phyloP scores from a whole-genome alignment of 805 yeast genomes.

The Yarrowia sp. region DNA sequence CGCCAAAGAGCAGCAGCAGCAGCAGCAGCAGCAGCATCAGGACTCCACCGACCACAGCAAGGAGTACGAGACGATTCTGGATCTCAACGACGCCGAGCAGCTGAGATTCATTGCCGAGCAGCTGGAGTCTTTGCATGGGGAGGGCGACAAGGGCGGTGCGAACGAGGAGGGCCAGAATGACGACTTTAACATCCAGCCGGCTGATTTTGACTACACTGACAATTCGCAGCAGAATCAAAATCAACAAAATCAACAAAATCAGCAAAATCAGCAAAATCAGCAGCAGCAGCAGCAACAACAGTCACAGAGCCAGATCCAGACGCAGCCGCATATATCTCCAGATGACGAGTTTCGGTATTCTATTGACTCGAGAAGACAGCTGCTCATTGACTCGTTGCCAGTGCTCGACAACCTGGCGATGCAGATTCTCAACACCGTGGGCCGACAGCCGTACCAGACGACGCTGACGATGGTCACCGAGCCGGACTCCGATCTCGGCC shows the following conservation, averaged over 20 bases:
- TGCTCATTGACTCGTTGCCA: slow-evolving; percentile 55
- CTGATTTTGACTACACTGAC: slow-evolving; percentile 18
- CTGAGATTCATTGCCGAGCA: slow-evolving; percentile 46
- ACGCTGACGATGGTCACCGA: slow-evolving; percentile 71
- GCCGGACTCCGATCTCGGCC: slow-evolving; percentile 67
- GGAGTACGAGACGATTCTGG: slow-evolving; percentile 40
- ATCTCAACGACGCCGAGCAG: slow-evolving; percentile 47
- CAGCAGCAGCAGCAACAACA: neutral
- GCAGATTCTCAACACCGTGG: slow-evolving; percentile 76
- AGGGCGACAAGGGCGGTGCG: slow-evolving; percentile 11
- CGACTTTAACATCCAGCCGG: slow-evolving; percentile 4
- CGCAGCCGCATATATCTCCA: neutral
- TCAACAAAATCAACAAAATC: neutral
- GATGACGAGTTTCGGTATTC: slow-evolving; percentile 54
- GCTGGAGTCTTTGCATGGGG: slow-evolving; percentile 41
- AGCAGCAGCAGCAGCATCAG: neutral
- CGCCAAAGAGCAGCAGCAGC: neutral
- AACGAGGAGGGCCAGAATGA: slow-evolving; percentile 9
- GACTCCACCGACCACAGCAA: slow-evolving; percentile 8
- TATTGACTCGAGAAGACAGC: slow-evolving; percentile 33
- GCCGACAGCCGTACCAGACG: slow-evolving; percentile 77
- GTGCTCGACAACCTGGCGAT: slow-evolving; percentile 81
- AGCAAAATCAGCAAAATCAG: neutral
- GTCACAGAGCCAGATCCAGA: neutral
- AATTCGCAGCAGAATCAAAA: neutral